Conservation (phyloP, 805 yeast genomes). For the Yamadazyma sp. region DNA sequence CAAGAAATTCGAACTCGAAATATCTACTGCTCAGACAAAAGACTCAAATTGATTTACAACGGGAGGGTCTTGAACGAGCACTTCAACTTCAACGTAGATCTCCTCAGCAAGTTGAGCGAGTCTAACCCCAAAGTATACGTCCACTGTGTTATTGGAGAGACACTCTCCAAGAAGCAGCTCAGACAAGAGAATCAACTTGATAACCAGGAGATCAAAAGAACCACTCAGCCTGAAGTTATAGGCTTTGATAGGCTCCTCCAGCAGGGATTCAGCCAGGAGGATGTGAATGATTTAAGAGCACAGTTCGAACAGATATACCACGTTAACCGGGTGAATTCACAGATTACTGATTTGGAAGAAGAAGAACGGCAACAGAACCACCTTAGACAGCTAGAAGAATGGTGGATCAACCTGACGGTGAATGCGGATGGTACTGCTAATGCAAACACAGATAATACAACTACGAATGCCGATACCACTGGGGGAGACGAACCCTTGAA, state of each 20-base stretch:
- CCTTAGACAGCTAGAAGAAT: constrained; percentile 70
- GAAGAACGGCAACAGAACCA: constrained; percentile 41
- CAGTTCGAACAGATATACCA: constrained; percentile 77
- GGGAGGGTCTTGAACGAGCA: constrained; percentile 64
- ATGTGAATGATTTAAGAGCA: constrained; percentile 64
- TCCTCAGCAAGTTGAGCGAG: constrained; percentile 9
- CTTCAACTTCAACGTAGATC: constrained; percentile 53
- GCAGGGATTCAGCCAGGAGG: constrained; percentile 82
- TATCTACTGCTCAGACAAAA: constrained; percentile 32
- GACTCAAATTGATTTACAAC: constrained; percentile 65
- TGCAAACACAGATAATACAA: constrained; percentile 27
- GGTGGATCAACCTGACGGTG: constrained; percentile 83
- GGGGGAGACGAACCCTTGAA: constrained; percentile 12
- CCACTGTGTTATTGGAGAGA: constrained; percentile 79
- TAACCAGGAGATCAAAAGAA: constrained; percentile 42
- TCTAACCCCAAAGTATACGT: constrained; percentile 49
- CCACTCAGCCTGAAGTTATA: constrained; percentile 66
- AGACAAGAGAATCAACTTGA: constrained; percentile 61
- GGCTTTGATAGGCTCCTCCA: constrained; percentile 84
- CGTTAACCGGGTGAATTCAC: constrained; percentile 24
- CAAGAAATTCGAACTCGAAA: constrained; percentile 28
- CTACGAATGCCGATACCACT: constrained; percentile 9
- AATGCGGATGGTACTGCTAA: constrained; percentile 29
- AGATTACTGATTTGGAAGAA: constrained; percentile 39
- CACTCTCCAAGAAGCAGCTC: constrained; percentile 53